phyloP scores from a whole-genome alignment of 768 basidiomycete genomes.

The Suillus spraguei region DNA sequence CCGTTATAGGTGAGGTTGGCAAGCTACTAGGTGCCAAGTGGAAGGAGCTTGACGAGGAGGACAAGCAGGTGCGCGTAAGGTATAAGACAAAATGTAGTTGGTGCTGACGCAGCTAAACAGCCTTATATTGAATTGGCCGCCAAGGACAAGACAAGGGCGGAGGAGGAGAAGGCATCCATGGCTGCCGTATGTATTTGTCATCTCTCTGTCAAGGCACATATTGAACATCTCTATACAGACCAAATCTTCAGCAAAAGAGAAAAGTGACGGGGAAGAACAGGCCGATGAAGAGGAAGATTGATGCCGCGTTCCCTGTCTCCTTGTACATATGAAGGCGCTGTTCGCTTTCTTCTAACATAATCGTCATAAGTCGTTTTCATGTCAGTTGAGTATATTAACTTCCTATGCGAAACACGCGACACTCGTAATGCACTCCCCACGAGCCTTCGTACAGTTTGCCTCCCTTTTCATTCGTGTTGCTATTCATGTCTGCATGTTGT shows the following conservation, averaged over 20 bases:
- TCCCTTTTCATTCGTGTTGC: constrained; percentile 18
- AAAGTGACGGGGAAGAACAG: constrained; percentile 38
- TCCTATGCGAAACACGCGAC: constrained; percentile 31
- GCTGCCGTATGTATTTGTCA: constrained; percentile 35
- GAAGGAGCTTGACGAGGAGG: constrained; percentile 91
- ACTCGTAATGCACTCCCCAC: constrained; percentile 17
- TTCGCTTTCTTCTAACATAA: constrained; percentile 23
- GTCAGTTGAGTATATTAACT: constrained; percentile 23
- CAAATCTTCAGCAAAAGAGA: constrained; percentile 37
- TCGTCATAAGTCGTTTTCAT: constrained; percentile 16
- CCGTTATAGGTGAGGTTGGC: constrained; percentile 77
- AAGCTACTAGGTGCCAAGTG: constrained; percentile 95
- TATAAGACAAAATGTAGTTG: neutral
- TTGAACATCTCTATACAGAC: constrained; percentile 21
- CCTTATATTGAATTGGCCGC: constrained; percentile 89
- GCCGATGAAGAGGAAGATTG: constrained; percentile 47
- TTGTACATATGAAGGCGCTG: constrained; percentile 22
- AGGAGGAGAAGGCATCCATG: constrained; percentile 67
- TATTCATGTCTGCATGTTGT: constrained; percentile 34
- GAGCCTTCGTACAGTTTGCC: constrained; percentile 19
- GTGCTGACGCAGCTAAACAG: constrained; percentile 41
- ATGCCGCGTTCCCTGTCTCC: constrained; percentile 16
- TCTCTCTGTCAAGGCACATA: neutral
- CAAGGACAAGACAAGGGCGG: constrained; percentile 85
- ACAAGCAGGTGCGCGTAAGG: constrained; percentile 76